phyloP scores from a whole-genome alignment of 345 rosid species.

The Brassica nigra region DNA sequence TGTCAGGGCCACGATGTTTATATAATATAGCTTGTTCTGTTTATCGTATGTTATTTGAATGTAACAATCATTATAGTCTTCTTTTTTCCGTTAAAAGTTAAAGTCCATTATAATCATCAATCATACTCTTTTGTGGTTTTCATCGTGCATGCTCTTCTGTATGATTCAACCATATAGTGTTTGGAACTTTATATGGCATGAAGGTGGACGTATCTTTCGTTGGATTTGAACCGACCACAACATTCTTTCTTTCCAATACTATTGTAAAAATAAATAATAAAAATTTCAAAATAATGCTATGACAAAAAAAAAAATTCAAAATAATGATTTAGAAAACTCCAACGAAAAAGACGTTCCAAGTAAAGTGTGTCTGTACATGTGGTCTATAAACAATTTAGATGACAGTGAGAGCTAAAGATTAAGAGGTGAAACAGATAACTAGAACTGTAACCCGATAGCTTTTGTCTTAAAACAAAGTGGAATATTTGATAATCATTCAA shows the following conservation, averaged over 20 bases:
- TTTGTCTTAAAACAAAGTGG: slow-evolving; percentile 3
- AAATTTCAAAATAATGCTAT: too few relatives aligned
- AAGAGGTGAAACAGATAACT: slow-evolving; percentile 2
- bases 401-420: slow-evolving; percentile 2
- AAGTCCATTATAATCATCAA: not conserved
- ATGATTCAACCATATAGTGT: not conserved
- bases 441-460: slow-evolving; percentile 10
- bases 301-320: not conserved
- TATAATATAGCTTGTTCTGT: slow-evolving; percentile 14
- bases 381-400: slow-evolving; percentile 10
- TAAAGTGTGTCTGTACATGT: slow-evolving; percentile 4
- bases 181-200: slow-evolving; percentile 7
- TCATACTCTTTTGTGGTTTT: slow-evolving; percentile 10
- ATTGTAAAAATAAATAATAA: not conserved
- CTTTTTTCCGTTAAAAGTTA: not conserved
- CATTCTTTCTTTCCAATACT: not conserved
- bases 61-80: not conserved
- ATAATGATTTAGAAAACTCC: not conserved
- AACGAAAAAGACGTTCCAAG: slow-evolving; percentile 19
- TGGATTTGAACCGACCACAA: slow-evolving; percentile 22
- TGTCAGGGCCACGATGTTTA: slow-evolving; percentile 4
- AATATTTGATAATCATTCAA: not conserved
- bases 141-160: slow-evolving; percentile 27
- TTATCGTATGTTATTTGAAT: not conserved
- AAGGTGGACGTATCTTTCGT: slow-evolving; percentile 19